Conservation (phyloP, 2,329 filamentous ascomycete species). For the Colletotrichum truncatum region DNA sequence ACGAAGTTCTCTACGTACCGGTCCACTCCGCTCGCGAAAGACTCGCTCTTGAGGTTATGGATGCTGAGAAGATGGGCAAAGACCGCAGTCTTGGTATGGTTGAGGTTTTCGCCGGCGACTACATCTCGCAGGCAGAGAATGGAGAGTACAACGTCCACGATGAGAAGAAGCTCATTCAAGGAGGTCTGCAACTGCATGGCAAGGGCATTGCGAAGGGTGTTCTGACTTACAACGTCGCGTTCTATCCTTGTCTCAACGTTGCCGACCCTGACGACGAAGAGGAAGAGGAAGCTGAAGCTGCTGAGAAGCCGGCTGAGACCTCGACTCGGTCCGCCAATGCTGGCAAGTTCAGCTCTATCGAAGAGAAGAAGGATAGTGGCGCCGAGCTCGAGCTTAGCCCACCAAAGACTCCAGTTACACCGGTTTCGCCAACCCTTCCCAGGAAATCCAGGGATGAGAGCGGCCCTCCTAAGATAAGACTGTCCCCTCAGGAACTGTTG, state of each 20-base stretch:
- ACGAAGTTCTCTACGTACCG: conserved; percentile 94
- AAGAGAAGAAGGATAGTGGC: conserved; percentile 35
- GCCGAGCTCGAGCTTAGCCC: conserved; percentile 36
- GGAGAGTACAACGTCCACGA: conserved; percentile 86
- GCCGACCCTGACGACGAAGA: conserved; percentile 90
- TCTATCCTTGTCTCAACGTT: conserved; percentile 89
- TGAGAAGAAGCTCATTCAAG: conserved; percentile 72
- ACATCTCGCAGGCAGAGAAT: conserved; percentile 77
- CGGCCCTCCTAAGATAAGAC: conserved; percentile 77
- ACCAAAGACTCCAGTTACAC: conserved; percentile 53
- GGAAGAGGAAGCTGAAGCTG: conserved; percentile 59
- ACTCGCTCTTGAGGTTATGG: conserved; percentile 93
- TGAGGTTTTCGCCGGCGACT: conserved; percentile 82
- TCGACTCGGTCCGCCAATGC: conserved; percentile 41
- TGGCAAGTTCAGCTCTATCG: conserved; percentile 54
- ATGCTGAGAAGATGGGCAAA: conserved; percentile 90
- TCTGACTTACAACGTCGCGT: conserved; percentile 84
- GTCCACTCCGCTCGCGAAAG: conserved; percentile 87
- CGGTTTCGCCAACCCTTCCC: conserved; percentile 55
- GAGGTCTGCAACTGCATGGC: conserved; percentile 77
- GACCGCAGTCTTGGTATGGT: conserved; percentile 87
- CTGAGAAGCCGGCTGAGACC: conserved; percentile 39
- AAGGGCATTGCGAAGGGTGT: conserved; percentile 80
- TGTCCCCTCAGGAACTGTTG: conserved; percentile 82
- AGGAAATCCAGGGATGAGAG: conserved; percentile 60